Evolutionary conservation across 192 early-diverging fungal genomes (phyloP).

Genomic region (Phlyctochytrium arcticum): DNA sequence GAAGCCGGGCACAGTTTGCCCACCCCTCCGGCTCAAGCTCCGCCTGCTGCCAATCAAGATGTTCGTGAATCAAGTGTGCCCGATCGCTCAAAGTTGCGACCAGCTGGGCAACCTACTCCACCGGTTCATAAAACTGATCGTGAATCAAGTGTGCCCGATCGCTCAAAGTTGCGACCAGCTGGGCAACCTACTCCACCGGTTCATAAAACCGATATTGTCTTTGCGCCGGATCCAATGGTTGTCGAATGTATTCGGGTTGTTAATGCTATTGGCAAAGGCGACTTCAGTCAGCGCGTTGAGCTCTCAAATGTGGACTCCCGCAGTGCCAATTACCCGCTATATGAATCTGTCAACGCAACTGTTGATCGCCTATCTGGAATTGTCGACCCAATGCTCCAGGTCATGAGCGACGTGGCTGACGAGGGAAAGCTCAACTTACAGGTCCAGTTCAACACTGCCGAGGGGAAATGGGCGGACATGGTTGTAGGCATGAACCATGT

Average conservation of each 20-base stretch:
- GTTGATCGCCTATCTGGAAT: conserved; percentile 5
- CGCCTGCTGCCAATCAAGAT: too few species aligned
- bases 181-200: too few species aligned
- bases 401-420: conserved; percentile 57
- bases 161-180: too few species aligned
- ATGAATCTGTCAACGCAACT: conserved; percentile 3
- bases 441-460: conserved; percentile 40
- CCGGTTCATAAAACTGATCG: too few species aligned
- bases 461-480: conserved; percentile 56
- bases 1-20: not conserved
- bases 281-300: conserved; percentile 15
- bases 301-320: not conserved
- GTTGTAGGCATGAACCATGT: conserved; percentile 55
- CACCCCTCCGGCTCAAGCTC: too few species aligned
- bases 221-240: not conserved
- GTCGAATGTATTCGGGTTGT: conserved; percentile 22
- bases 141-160: too few species aligned
- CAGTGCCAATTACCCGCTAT: not conserved
- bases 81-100: too few species aligned
- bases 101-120: too few species aligned
- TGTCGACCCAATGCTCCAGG: conserved; percentile 28
- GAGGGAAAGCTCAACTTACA: conserved; percentile 62
- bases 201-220: not conserved
- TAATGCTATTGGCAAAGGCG: conserved; percentile 18
- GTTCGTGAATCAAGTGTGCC: too few species aligned